phyloP scores from a whole-genome alignment of 345 rosid species.

The Euclidium syriacum region DNA sequence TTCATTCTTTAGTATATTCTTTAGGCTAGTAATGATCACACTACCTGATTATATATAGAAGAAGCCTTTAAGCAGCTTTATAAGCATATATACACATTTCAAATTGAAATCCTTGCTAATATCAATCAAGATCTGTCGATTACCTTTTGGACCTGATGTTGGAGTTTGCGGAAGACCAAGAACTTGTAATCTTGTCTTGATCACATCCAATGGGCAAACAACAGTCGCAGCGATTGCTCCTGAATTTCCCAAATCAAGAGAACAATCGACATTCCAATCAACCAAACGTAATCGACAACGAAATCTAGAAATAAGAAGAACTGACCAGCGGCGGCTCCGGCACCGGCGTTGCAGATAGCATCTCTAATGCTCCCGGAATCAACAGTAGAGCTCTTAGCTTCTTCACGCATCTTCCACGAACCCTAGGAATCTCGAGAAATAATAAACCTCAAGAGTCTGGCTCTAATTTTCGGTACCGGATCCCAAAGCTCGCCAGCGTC shows the following conservation, averaged over 20 bases:
- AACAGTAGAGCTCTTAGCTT: conserved; percentile 35
- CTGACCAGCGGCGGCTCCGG: conserved; percentile 93
- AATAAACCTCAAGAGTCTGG: conserved; percentile 5
- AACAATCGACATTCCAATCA: background rate
- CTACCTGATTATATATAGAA: too few relatives aligned
- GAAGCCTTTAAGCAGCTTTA: too few relatives aligned
- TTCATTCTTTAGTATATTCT: conserved; percentile 57
- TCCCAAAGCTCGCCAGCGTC: background rate
- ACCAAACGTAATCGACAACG: background rate
- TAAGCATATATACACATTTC: too few relatives aligned
- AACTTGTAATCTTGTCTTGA: conserved; percentile 91
- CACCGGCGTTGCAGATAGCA: conserved; percentile 49
- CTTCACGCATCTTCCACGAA: conserved; percentile 41
- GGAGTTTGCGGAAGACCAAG: conserved; percentile 66
- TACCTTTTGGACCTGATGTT: conserved; percentile 51
- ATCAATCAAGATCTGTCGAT: background rate
- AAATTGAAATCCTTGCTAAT: too few relatives aligned
- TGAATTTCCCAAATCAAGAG: conserved; percentile 25
- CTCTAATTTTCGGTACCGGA: conserved; percentile 6
- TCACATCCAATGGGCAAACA: conserved; percentile 93
- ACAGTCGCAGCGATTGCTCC: conserved; percentile 95
- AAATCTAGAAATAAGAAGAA: background rate
- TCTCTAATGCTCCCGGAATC: conserved; percentile 38
- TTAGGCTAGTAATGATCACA: conserved; percentile 63
- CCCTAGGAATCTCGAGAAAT: background rate